Base-by-base conservation (phyloP, 148 eudicot species). In the Gaultheria prostrata region DNA sequence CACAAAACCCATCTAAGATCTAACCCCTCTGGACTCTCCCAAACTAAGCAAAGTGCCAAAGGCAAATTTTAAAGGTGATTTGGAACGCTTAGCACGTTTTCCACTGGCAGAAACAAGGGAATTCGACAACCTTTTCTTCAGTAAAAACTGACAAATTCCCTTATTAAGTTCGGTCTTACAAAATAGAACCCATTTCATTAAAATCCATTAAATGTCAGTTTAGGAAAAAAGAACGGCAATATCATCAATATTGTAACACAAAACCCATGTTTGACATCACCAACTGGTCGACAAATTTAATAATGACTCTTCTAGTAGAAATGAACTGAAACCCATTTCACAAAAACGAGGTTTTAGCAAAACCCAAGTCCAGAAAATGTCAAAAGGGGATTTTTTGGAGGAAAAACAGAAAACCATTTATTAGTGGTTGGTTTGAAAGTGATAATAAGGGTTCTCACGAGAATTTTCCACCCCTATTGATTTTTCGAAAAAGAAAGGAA, bases 351-450 rank as follows among this genome's bases (percentile, higher is more conserved):
- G 77, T 30, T 57, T n/a, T 18, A 72, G n/a, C 35, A 61, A 57
- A 80, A 80, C 72, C 50, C 82, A 61, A 24, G 53, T 59, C 51
- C 33, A 59, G 72, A 61, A 54, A 80, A 80, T 80, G 33, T 33
- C 21, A 39, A 61, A 61, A 59, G 17, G 9, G 24, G 50, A 33
- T 21, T 79, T 33, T 33, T 39, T 20, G 6, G 1, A 43, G 1
- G 20, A 39, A 18, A 73, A 73, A 35, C 18, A 73, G 21, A 26
- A 15, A 35, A 72, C 18, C 18, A 35, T 72, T 32, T 35, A 10
- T 35, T 6, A 35, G 76, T 18, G 43, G n/a, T 18, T 18, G 4
- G 26, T 32, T 71, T 71, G 75, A 33, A 1, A 28, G 33, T 67
- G 73, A 67, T 67, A 67, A 70, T 70, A 59, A 14, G 43, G 74